These are phyloP conservation scores for Hericium rajendrae DNA, from an alignment of 768 basidiomycete species.

Conservation along the genomic window DNA sequence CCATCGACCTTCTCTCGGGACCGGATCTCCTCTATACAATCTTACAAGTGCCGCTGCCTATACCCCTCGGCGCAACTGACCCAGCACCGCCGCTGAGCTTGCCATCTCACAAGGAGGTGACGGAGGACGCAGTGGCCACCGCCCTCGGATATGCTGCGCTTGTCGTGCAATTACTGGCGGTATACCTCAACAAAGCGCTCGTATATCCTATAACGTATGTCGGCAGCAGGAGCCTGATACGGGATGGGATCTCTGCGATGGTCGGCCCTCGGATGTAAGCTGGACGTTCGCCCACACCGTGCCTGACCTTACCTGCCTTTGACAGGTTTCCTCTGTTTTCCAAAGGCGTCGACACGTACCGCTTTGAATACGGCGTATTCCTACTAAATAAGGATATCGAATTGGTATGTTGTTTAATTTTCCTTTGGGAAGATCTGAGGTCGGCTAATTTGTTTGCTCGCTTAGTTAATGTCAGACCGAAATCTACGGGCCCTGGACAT, in stretches of 20 bases:
- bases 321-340: slow-evolving; percentile 90
- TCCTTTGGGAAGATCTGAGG: background rate
- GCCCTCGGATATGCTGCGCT: slow-evolving; percentile 89
- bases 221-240: slow-evolving; percentile 84
- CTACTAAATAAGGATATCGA: slow-evolving; percentile 96
- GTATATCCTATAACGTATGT: slow-evolving; percentile 87
- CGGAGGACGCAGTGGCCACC: slow-evolving; percentile 80
- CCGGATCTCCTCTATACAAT: slow-evolving; percentile 87
- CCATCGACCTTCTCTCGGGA: slow-evolving; percentile 79
- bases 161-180: slow-evolving; percentile 71
- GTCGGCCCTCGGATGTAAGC: slow-evolving; percentile 88
- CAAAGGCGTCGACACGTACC: slow-evolving; percentile 89
- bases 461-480: slow-evolving; percentile 85
- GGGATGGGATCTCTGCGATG: slow-evolving; percentile 91
- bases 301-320: background rate
- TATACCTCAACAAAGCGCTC: slow-evolving; percentile 65
- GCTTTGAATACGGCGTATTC: slow-evolving; percentile 97
- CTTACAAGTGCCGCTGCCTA: slow-evolving; percentile 81
- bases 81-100: slow-evolving; percentile 77
- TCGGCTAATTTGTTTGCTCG: slow-evolving; percentile 1
- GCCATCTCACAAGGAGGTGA: slow-evolving; percentile 56
- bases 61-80: slow-evolving; percentile 62
- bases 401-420: slow-evolving; percentile 45
- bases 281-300: background rate
- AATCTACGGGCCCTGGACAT: slow-evolving; percentile 84